Percentiles rank a stretch among this genome's conserved stretches.
phyloP scores from a whole-genome alignment of 2,329 filamentous ascomycete species.

The Penicillium sclerotiorum region DNA sequence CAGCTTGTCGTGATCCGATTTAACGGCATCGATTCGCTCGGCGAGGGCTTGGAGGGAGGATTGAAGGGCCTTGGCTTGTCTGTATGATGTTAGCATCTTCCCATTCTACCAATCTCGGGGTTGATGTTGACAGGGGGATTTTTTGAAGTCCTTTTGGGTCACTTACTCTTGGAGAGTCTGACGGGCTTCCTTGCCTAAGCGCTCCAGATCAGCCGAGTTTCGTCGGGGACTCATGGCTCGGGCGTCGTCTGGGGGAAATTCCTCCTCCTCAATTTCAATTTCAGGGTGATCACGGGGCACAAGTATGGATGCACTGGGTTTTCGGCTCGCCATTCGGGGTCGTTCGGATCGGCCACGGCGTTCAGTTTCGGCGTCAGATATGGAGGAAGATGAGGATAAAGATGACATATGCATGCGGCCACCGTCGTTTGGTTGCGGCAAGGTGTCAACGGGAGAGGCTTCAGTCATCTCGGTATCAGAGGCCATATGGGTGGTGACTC shows the following conservation, averaged over 20 bases:
- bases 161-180: conserved; percentile 63
- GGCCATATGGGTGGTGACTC: conserved; percentile 35
- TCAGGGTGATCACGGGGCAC: conserved; percentile 75
- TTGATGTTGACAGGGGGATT: too few relatives aligned
- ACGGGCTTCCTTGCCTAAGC: conserved; percentile 79
- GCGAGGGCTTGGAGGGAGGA: conserved; percentile 87
- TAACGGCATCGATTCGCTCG: conserved; percentile 90
- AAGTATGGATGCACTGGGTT: conserved; percentile 80
- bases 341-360: conserved; percentile 55
- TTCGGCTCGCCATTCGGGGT: conserved; percentile 70
- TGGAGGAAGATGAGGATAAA: conserved; percentile 50
- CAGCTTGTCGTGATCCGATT: conserved; percentile 92
- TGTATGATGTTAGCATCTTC: conserved; percentile 46
- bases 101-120: too few relatives aligned
- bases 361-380: conserved; percentile 50
- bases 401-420: conserved; percentile 44
- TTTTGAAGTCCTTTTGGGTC: too few relatives aligned
- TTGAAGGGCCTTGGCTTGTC: conserved; percentile 86
- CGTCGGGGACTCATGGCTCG: conserved; percentile 91
- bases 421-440: conserved; percentile 44
- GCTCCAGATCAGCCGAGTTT: conserved; percentile 88
- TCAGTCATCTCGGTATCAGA: conserved; percentile 40
- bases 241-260: conserved; percentile 84
- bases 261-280: conserved; percentile 71
- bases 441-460: conserved; percentile 41